Conservation (phyloP, 2,329 filamentous ascomycete genomes). For the Colletotrichum lindemuthianum region DNA sequence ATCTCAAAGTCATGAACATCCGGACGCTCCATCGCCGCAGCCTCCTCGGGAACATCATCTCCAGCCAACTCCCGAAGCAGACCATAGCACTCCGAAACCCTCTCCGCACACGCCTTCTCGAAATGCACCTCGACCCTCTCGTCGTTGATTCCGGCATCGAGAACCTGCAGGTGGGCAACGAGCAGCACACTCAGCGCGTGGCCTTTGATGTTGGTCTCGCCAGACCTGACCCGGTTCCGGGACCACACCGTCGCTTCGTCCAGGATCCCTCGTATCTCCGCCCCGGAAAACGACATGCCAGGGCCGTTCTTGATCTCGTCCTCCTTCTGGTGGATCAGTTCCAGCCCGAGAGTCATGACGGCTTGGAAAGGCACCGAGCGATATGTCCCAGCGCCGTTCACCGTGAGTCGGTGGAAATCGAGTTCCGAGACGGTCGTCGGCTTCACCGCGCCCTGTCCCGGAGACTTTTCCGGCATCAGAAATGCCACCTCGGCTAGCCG, state of each 20-base stretch:
- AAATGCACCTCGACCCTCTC: slow-evolving; percentile 46
- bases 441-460: slow-evolving; percentile 26
- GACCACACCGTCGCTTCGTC: slow-evolving; percentile 44
- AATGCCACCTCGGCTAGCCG: slow-evolving; percentile 39
- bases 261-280: slow-evolving; percentile 46
- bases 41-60: slow-evolving; percentile 22
- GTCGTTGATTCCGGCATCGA: slow-evolving; percentile 43
- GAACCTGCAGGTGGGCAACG: slow-evolving; percentile 47
- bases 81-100: slow-evolving; percentile 43
- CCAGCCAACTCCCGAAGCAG: slow-evolving; percentile 48
- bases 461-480: slow-evolving; percentile 30
- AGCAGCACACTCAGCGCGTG: slow-evolving; percentile 48
- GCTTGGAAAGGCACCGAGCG: slow-evolving; percentile 52
- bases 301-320: slow-evolving; percentile 50
- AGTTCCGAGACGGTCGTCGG: slow-evolving; percentile 9
- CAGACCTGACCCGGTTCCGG: slow-evolving; percentile 48
- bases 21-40: background rate
- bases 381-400: slow-evolving; percentile 54
- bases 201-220: slow-evolving; percentile 56
- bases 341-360: slow-evolving; percentile 54
- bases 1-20: slow-evolving; percentile 28
- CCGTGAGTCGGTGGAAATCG: slow-evolving; percentile 51
- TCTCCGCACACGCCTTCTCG: slow-evolving; percentile 40
- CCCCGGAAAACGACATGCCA: slow-evolving; percentile 42
- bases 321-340: slow-evolving; percentile 56